Evolutionary conservation across 1,139 yeast genomes (phyloP).

Genomic region (Casaregolazyma suthepensis): DNA sequence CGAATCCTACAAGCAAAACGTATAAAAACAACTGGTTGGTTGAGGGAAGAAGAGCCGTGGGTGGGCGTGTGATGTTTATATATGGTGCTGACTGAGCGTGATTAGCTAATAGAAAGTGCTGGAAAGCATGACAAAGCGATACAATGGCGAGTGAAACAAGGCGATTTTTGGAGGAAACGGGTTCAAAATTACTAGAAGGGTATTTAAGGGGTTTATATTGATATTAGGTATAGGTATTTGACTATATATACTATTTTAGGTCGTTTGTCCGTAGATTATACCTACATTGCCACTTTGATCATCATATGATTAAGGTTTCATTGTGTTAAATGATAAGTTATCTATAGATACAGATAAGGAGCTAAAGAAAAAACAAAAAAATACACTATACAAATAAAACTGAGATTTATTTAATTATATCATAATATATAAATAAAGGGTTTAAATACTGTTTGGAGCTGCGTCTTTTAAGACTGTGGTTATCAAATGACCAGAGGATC

Average conservation of each 20-base stretch:
- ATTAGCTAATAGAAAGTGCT: neutral
- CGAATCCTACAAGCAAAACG: neutral
- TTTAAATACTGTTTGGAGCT: too few relatives aligned
- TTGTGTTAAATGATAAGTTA: neutral
- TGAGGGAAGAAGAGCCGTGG: neutral
- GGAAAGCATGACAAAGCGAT: neutral
- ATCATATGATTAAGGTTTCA: neutral
- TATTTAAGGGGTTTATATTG: neutral
- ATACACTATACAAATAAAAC: neutral
- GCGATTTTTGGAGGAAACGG: neutral
- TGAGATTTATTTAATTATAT: neutral
- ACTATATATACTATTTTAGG: neutral
- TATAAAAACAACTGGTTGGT: neutral
- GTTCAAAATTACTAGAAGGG: neutral
- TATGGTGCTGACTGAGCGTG: neutral
- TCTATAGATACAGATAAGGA: neutral
- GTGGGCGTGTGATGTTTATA: neutral
- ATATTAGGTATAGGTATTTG: too few relatives aligned
- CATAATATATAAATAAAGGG: too few relatives aligned
- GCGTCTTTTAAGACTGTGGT: neutral
- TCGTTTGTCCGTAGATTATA: too few relatives aligned
- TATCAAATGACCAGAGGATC: neutral
- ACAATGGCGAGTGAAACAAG: neutral
- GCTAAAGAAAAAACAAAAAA: too few relatives aligned
- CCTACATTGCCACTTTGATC: neutral